Conservation (phyloP, 2,329 filamentous ascomycete species). For the Sclerotiophoma versabilis region DNA sequence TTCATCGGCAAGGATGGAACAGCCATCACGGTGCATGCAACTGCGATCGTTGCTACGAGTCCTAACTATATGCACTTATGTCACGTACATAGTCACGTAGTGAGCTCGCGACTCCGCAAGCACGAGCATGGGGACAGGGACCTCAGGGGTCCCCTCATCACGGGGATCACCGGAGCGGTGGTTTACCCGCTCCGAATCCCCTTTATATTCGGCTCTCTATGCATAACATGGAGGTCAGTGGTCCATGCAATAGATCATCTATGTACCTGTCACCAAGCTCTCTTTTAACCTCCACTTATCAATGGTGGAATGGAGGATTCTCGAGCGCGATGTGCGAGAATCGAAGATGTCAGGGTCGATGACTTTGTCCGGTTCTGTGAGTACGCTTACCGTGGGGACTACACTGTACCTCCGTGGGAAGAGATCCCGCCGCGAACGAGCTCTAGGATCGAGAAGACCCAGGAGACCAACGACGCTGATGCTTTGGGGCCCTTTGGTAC, state of each 20-base stretch:
- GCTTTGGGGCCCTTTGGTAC: not conserved
- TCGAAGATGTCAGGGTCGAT: conserved; percentile 26
- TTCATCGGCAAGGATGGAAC: conserved; percentile 26
- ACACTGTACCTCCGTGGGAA: conserved; percentile 26
- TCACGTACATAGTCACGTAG: too few species aligned
- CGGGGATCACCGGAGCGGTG: too few species aligned
- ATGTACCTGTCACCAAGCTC: too few species aligned
- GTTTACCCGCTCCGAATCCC: too few species aligned
- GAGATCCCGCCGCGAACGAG: conserved; percentile 1
- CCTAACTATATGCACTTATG: conserved; percentile 24
- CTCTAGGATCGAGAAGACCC: conserved; percentile 1
- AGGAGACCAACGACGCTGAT: not conserved
- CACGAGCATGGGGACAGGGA: too few species aligned
- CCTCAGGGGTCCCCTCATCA: too few species aligned
- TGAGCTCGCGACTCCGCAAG: too few species aligned
- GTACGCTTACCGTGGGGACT: conserved; percentile 33
- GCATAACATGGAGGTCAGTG: too few species aligned
- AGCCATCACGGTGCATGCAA: conserved; percentile 30
- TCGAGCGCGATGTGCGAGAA: conserved; percentile 18
- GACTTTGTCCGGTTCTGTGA: conserved; percentile 35
- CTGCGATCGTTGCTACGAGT: conserved; percentile 27
- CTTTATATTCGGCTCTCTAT: too few species aligned
- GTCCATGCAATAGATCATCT: too few species aligned
- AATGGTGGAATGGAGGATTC: conserved; percentile 29
- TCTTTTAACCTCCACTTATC: too few species aligned